phyloP scores from a whole-genome alignment of 2,329 filamentous ascomycete species.

The Trichoderma aggressivum region DNA sequence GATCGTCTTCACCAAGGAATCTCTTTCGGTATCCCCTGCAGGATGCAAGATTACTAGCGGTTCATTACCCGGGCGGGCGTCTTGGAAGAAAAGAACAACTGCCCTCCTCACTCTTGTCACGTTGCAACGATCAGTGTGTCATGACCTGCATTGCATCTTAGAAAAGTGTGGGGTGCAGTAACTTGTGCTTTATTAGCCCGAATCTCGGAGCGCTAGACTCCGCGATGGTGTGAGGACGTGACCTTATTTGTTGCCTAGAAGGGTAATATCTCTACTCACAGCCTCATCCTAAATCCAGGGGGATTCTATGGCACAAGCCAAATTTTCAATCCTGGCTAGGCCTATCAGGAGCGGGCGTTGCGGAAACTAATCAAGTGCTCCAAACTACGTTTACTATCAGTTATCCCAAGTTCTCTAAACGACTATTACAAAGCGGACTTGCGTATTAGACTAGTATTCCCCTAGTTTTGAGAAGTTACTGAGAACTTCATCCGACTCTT shows the following conservation, averaged over 20 bases:
- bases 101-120: background rate
- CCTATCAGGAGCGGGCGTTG: background rate
- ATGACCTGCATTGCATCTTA: background rate
- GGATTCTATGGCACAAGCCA: background rate
- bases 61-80: background rate
- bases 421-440: background rate
- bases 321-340: background rate
- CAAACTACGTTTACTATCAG: background rate
- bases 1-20: background rate
- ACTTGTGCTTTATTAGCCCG: background rate
- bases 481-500: background rate
- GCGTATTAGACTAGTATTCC: background rate
- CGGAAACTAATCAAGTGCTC: background rate
- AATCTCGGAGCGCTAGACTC: background rate
- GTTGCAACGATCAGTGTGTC: conserved; percentile 3
- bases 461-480: background rate
- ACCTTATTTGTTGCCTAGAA: background rate
- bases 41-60: background rate
- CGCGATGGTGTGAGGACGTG: background rate
- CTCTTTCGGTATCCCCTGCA: background rate
- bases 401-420: background rate
- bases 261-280: background rate
- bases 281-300: background rate
- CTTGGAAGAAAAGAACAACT: background rate
- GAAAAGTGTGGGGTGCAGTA: conserved; percentile 10